Percentiles rank a stretch among this genome's conserved stretches.
These are phyloP conservation scores for Hyaloscypha bicolor DNA, from an alignment of 495 filamentous ascomycete species.

Conservation along the genomic window DNA sequence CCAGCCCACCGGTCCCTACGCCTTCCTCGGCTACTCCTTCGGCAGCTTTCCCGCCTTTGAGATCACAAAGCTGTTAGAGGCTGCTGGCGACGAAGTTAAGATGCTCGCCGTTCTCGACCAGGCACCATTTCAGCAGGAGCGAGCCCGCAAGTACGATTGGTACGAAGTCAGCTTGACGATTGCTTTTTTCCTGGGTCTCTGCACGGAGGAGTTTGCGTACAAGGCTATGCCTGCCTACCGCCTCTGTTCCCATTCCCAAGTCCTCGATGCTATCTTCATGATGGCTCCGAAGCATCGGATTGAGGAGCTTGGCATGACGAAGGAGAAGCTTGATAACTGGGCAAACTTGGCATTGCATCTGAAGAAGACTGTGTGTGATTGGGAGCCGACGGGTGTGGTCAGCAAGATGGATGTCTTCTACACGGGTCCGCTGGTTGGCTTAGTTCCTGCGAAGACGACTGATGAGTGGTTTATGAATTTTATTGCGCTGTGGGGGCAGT, in stretches of 20 bases:
- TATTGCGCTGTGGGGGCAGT: constrained; percentile 48
- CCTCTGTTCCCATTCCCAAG: constrained; percentile 22
- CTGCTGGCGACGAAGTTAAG: constrained; percentile 30
- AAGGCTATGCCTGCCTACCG: constrained; percentile 28
- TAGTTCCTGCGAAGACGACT: constrained; percentile 37
- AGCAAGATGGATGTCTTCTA: constrained; percentile 53
- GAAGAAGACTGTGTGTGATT: constrained; percentile 50
- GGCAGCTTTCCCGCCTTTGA: constrained; percentile 60
- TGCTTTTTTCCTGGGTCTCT: constrained; percentile 49
- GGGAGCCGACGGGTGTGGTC: constrained; percentile 50
- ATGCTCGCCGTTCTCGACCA: constrained; percentile 45
- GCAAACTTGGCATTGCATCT: constrained; percentile 42
- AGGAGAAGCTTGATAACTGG: constrained; percentile 41
- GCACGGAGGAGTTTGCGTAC: constrained; percentile 40
- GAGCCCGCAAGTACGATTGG: constrained; percentile 53
- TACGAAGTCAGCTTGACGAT: constrained; percentile 49
- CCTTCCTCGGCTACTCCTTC: constrained; percentile 57
- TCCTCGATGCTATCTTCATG: constrained; percentile 36
- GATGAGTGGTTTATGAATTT: constrained; percentile 46
- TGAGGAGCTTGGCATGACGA: constrained; percentile 43
- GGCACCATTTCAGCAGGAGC: constrained; percentile 55
- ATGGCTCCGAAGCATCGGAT: constrained; percentile 34
- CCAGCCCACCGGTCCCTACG: constrained; percentile 59
- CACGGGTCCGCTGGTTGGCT: constrained; percentile 43
- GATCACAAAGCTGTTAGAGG: constrained; percentile 48